Percentiles rank a stretch among this genome's conserved stretches.
phyloP scores from a whole-genome alignment of 2,329 filamentous ascomycete species.

The Apiospora koreana region DNA sequence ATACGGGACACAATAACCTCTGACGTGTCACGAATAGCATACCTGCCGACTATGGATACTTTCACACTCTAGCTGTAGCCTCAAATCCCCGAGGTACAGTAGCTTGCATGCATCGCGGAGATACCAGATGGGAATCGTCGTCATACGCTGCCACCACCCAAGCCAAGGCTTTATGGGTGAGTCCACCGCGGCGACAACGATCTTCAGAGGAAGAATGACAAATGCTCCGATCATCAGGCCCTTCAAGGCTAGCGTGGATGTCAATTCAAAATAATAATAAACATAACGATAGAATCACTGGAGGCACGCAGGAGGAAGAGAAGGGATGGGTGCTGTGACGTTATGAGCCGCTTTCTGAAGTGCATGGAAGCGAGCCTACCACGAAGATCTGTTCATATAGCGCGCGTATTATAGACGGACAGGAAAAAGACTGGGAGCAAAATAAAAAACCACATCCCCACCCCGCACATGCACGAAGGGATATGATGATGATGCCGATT shows the following conservation, averaged over 20 bases:
- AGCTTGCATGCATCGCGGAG: conserved; percentile 1
- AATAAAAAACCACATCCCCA: not conserved
- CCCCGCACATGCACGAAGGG: conserved; percentile 3
- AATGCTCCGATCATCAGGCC: not conserved
- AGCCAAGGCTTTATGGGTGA: not conserved
- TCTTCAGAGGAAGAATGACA: not conserved
- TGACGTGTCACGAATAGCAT: not conserved
- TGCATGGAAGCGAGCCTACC: conserved; percentile 5
- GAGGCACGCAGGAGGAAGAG: not conserved
- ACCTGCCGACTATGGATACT: not conserved
- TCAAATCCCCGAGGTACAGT: not conserved
- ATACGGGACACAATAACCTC: not conserved
- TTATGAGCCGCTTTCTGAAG: not conserved
- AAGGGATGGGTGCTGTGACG: not conserved
- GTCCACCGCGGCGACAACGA: not conserved
- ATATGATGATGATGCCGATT: not conserved
- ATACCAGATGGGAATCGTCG: not conserved
- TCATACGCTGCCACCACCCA: not conserved
- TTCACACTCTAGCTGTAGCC: not conserved
- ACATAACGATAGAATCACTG: not conserved
- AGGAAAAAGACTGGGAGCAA: not conserved
- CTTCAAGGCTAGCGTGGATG: not conserved
- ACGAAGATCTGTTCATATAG: not conserved
- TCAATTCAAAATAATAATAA: not conserved
- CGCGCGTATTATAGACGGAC: not conserved